Evolutionary conservation across 139 green algal genomes (phyloP).

Genomic region (Trebouxia sp.): DNA sequence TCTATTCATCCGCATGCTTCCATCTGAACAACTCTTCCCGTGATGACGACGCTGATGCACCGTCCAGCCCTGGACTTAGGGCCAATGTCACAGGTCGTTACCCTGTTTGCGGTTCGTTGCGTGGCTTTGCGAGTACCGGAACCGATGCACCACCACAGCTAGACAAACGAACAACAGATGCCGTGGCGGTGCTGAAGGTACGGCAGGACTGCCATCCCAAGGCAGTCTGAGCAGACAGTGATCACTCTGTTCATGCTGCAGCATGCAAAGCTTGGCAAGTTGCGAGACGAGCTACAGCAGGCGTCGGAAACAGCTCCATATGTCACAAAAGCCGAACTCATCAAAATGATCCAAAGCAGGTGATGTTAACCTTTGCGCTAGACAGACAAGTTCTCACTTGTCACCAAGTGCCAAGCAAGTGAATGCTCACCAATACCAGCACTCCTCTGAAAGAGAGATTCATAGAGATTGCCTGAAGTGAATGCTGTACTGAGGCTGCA

Average conservation of each 20-base stretch:
- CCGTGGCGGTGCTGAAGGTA: conserved; percentile 1
- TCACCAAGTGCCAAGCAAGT: too few species aligned
- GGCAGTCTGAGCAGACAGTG: not conserved
- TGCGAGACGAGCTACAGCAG: not conserved
- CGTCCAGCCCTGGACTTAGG: not conserved
- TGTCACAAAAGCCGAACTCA: not conserved
- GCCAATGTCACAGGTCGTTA: too few species aligned
- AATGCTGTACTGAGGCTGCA: too few species aligned
- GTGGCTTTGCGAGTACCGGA: not conserved
- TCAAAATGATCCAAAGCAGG: conserved; percentile 24
- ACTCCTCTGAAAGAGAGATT: too few species aligned
- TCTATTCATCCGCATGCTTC: too few species aligned
- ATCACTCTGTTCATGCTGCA: too few species aligned
- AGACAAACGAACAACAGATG: not conserved
- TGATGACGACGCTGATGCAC: not conserved
- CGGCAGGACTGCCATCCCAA: not conserved
- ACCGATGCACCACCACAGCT: not conserved
- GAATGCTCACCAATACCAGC: too few species aligned
- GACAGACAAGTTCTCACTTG: too few species aligned
- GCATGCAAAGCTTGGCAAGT: conserved; percentile 3
- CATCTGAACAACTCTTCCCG: not conserved
- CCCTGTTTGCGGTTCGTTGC: not conserved
- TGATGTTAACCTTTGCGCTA: too few species aligned
- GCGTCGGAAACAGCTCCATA: conserved; percentile 1
- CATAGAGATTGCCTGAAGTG: too few species aligned